Evolutionary conservation across 192 early-diverging fungal genomes (phyloP).

Genomic region (Entomortierella beljakovae): DNA sequence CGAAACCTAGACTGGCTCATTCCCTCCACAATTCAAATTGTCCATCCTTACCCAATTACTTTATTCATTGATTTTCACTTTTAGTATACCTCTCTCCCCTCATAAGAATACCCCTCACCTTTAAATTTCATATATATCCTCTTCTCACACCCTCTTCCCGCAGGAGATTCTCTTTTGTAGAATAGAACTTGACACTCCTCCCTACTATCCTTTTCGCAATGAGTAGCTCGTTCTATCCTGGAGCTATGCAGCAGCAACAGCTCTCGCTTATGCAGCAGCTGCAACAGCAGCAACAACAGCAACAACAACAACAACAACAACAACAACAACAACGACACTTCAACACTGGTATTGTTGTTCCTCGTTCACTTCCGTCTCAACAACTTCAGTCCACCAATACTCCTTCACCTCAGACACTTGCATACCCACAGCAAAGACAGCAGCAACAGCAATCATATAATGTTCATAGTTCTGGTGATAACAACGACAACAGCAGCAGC

Average conservation of each 20-base stretch:
- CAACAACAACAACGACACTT: slow-evolving; percentile 10
- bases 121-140: not conserved
- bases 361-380: slow-evolving; percentile 15
- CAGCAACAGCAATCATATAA: not conserved
- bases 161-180: not conserved
- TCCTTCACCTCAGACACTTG: not conserved
- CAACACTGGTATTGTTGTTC: slow-evolving; percentile 8
- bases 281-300: slow-evolving; percentile 28
- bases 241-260: slow-evolving; percentile 32
- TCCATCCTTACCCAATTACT: not conserved
- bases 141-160: not conserved
- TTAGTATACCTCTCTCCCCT: slow-evolving; percentile 1
- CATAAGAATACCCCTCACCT: too few relatives aligned
- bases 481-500: not conserved
- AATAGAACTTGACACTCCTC: not conserved
- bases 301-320: slow-evolving; percentile 8
- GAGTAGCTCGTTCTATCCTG: slow-evolving; percentile 30
- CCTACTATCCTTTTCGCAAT: not conserved
- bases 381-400: not conserved
- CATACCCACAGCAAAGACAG: not conserved
- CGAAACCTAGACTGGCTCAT: not conserved
- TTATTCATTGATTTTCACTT: not conserved
- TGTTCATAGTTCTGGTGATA: not conserved
- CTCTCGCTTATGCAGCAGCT: slow-evolving; percentile 34
- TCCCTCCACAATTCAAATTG: not conserved